These are phyloP conservation scores for Sequoiadendron giganteum DNA, from an alignment of 75 land plant species.

Conservation along the genomic window DNA sequence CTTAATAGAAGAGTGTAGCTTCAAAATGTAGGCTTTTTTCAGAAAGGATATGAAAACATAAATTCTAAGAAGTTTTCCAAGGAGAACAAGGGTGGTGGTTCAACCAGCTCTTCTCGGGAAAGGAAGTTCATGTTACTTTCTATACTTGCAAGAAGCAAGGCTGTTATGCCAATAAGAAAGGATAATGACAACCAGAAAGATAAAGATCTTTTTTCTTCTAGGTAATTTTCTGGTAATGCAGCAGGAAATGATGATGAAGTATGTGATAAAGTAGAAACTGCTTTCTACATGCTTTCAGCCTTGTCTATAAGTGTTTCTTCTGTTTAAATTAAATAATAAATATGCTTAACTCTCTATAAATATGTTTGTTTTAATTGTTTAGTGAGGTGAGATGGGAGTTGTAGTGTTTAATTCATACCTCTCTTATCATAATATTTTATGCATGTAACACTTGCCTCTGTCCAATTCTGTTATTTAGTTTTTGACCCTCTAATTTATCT, in stretches of 20 bases:
- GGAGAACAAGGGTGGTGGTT: not conserved
- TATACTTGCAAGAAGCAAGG: not conserved
- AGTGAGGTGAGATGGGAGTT: not conserved
- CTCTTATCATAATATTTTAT: not conserved
- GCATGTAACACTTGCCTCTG: not conserved
- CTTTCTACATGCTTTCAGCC: not conserved
- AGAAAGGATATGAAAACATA: not conserved
- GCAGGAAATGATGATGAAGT: not conserved
- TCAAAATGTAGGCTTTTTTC: not conserved
- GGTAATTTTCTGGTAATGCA: not conserved
- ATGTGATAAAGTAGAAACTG: not conserved
- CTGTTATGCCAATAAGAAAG: not conserved
- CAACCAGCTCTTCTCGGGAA: not conserved
- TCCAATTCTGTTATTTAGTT: not conserved
- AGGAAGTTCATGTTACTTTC: not conserved
- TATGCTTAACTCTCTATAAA: not conserved
- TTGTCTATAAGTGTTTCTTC: not conserved
- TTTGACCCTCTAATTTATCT: not conserved
- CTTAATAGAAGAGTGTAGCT: not conserved
- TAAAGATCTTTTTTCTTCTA: no score
- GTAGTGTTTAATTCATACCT: not conserved
- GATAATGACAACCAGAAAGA: not conserved
- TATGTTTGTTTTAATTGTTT: not conserved
- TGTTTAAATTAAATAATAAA: not conserved
- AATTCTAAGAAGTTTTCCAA: not conserved